Base-by-base conservation (phyloP, 805 yeast genomes). In the Candida khao-thaluensis region DNA sequence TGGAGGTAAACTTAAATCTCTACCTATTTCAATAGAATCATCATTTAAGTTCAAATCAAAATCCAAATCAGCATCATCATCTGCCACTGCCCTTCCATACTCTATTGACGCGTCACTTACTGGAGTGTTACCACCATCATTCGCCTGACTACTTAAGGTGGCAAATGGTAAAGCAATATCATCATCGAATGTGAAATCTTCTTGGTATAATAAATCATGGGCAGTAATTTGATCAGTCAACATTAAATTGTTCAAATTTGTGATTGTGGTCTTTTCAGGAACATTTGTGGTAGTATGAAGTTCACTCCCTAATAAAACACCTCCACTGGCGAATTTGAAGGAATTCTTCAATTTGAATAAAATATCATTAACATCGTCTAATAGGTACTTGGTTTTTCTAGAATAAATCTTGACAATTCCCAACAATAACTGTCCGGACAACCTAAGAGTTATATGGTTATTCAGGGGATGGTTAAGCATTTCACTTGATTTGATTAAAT, bases 391-490 rank as follows among this genome's bases (percentile, higher is more conserved):
- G 18, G 96, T 87, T 60, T 90, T 86, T 43, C 91, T 70, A 9
- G 93, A 81, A 60, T 88, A 90, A 16, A 90, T 90, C 41, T 87
- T 72, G 24, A 87, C 95, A 3, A 90, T 87, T 36, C 96, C 97
- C 40, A 85, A 79, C 27, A 90, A 67, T 38, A 90, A 68, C 55
- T 89, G 96, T 3, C 96, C 95, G 1, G 95, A 84, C 17, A 87
- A 69, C 41, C 96, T 71, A 37, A 89, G 68, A 0, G 96, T 86
- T 41, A 89, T 71, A 9, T 40, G 32, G 17, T 20, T 29, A 25
- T 35, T 28, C 21, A 23, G 14, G 76, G 12, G 90, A 15, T 27
- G 30, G 50, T 20, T 63, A 48, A 43, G 53, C 6, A 44, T 50
- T 32, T 49, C 49, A 7, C 73, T 61, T 1, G 72, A 82, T 43